Evolutionary conservation across 169 alveolate species (phyloP).

Genomic region (Eimeria brunetti): DNA sequence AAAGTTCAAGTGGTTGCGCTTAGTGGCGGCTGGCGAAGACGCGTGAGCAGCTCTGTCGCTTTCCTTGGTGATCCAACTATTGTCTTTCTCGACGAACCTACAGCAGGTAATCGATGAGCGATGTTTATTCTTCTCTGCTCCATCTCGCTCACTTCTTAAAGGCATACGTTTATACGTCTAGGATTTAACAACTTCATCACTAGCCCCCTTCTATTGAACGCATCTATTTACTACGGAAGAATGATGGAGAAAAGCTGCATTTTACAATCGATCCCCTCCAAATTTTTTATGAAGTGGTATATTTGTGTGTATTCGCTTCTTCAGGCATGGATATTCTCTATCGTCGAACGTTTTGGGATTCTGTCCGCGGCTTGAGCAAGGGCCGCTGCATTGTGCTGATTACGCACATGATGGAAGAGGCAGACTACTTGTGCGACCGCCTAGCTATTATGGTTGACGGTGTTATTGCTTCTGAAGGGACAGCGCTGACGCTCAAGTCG

Average conservation of each 20-base stretch:
- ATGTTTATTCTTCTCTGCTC: not conserved
- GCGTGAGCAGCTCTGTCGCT: constrained; percentile 83
- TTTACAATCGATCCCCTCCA: not conserved
- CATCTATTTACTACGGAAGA: not conserved
- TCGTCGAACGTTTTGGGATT: constrained; percentile 90
- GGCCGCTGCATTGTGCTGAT: constrained; percentile 85
- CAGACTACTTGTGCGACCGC: constrained; percentile 88
- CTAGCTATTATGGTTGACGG: constrained; percentile 90
- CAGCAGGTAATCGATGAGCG: constrained; percentile 15
- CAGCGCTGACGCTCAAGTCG: constrained; percentile 84
- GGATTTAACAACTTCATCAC: too few relatives aligned
- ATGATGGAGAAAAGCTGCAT: not conserved
- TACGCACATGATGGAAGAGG: constrained; percentile 93
- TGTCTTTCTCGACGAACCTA: constrained; percentile 83
- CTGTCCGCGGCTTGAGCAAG: constrained; percentile 48
- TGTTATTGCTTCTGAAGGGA: constrained; percentile 89
- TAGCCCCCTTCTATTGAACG: not conserved
- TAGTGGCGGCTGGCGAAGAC: constrained; percentile 66
- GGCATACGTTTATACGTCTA: not conserved
- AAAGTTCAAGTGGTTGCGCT: constrained; percentile 34
- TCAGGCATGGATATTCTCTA: constrained; percentile 94
- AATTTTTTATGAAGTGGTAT: not conserved
- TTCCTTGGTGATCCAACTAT: constrained; percentile 90
- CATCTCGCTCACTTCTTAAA: not conserved
- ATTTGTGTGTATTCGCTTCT: constrained; percentile 47